Base-by-base conservation (phyloP, 2,329 filamentous ascomycete genomes). In the Scedosporium apiospermum region DNA sequence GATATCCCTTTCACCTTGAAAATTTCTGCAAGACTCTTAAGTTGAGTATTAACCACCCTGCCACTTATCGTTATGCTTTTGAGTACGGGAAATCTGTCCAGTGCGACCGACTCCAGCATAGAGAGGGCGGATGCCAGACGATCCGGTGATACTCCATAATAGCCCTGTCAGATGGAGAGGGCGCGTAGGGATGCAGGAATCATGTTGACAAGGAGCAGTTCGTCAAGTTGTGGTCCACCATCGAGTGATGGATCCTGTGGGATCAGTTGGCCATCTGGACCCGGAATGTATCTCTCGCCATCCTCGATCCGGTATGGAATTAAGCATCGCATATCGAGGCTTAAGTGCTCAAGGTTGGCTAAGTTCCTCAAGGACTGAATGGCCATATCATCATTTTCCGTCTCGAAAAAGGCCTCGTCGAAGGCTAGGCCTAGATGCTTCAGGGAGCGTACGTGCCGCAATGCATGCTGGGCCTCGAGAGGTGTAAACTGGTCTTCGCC, bases 401-500 rank as follows among this genome's bases (percentile, higher is more conserved):
- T 38, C 2, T 38, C 23, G 7, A 49, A 3, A 7, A 51, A 12
- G n/a, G 14, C 38, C 3, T 38, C 34, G n/a, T 27, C 6, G 41
- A 62, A 14, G 41, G 58, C 41, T 9, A 62, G 41, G 2, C 6
- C 7, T 16, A 62, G 61, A 21, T 6, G 7, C 21, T 23, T 46
- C 34, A 62, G 44, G 7, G 16, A 12, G 12, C 51, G 61, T 14
- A 21, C 61, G 16, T 30, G 12, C 12, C 6, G 34, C 12, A 58
- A 21, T 23, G 42, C 18, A 42, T 49, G 10, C 41, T 58, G 38
- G 12, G 53, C 53, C 55, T 62, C 55, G 3, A 18, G 38, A 2
- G 61, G 61, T 4, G 38, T 58, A 21, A 62, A 62, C 38, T 62
- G 60, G 6, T 58, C 61, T 26, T 49, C 12, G 14, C 61, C 51